Evolutionary conservation across 139 green algal genomes (phyloP).

Genomic region (Axilococcus clingmanii): DNA sequence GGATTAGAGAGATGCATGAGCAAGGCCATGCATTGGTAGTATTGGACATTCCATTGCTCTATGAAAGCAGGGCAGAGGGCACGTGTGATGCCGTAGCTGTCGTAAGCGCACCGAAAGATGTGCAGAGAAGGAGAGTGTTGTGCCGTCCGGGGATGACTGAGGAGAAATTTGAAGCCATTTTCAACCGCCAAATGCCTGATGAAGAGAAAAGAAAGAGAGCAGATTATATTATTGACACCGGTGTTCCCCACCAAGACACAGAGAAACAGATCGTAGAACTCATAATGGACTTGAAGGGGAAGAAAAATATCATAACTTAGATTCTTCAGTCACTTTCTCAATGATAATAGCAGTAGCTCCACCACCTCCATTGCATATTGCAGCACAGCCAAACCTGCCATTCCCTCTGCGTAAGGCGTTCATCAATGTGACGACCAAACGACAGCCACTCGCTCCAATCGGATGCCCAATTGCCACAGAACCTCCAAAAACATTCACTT

Average conservation of each 20-base stretch:
- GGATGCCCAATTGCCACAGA: conserved; percentile 82
- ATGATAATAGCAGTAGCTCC: conserved; percentile 73
- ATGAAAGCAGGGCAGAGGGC: conserved; percentile 47
- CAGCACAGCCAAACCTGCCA: conserved; percentile 45
- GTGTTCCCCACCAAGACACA: conserved; percentile 37
- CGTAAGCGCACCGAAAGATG: conserved; percentile 37
- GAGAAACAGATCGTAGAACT: conserved; percentile 33
- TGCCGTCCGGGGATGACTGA: conserved; percentile 59
- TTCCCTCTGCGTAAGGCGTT: conserved; percentile 53
- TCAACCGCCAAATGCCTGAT: conserved; percentile 64
- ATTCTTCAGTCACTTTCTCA: conserved; percentile 12
- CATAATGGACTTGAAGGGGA: conserved; percentile 24
- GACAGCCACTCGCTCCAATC: conserved; percentile 69
- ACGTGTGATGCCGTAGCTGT: conserved; percentile 57
- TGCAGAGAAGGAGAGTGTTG: conserved; percentile 64
- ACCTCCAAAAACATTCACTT: conserved; percentile 79
- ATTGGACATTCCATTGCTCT: conserved; percentile 83
- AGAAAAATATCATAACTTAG: no score
- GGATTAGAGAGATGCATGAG: conserved; percentile 20
- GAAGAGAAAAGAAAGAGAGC: conserved; percentile 55
- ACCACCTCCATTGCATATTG: conserved; percentile 88
- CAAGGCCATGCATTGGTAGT: conserved; percentile 37
- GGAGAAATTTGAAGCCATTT: conserved; percentile 61
- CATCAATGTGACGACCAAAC: conserved; percentile 75
- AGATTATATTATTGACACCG: conserved; percentile 67